Conservation (phyloP, 2,329 filamentous ascomycete genomes). For the Fusarium graminum region DNA sequence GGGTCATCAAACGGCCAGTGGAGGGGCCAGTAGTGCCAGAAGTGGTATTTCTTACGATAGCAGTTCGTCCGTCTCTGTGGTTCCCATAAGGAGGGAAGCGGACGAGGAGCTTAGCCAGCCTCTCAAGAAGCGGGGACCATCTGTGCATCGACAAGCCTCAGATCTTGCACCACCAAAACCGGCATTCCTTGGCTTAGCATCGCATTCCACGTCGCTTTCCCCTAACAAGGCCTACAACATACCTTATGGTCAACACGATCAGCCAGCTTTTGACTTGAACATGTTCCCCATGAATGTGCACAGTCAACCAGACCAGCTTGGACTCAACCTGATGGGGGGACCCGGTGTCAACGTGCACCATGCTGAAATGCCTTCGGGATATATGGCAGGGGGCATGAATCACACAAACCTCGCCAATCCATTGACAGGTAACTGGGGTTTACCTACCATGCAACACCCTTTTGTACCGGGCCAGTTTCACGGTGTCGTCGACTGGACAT, state of each 20-base stretch:
- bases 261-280: conserved; percentile 45
- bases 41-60: conserved; percentile 34
- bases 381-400: conserved; percentile 33
- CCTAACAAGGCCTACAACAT: conserved; percentile 37
- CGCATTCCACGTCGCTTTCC: conserved; percentile 38
- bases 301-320: conserved; percentile 43
- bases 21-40: conserved; percentile 8
- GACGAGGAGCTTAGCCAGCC: conserved; percentile 46
- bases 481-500: conserved; percentile 47
- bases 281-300: conserved; percentile 48
- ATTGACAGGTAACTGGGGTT: conserved; percentile 48
- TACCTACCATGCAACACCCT: conserved; percentile 43
- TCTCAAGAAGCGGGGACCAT: conserved; percentile 51
- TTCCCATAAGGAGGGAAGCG: conserved; percentile 52
- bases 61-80: conserved; percentile 40
- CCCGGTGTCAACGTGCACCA: conserved; percentile 49
- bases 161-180: conserved; percentile 52
- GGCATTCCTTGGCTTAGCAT: conserved; percentile 43
- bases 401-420: conserved; percentile 47
- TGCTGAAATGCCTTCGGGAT: conserved; percentile 26
- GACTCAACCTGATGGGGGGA: conserved; percentile 49
- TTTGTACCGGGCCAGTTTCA: conserved; percentile 43
- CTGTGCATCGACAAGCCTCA: conserved; percentile 48
- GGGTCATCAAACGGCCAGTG: conserved; percentile 18
- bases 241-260: conserved; percentile 33